Conservation (phyloP, 2,329 filamentous ascomycete species). For the Alternaria panax region DNA sequence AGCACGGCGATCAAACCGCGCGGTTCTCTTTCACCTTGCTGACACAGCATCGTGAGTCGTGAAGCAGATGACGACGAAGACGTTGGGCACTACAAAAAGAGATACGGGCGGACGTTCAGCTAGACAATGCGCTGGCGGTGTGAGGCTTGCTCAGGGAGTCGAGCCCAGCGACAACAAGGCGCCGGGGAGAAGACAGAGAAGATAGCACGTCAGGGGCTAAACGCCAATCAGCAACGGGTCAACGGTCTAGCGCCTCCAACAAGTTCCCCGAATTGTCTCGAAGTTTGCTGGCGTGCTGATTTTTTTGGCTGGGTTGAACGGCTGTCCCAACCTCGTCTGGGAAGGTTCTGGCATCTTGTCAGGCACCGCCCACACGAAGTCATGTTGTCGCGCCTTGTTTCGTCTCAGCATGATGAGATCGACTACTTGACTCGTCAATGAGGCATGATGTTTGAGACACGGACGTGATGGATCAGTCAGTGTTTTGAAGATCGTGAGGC, state of each 20-base stretch:
- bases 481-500: constrained; percentile 21
- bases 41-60: not conserved
- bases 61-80: constrained; percentile 6
- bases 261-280: constrained; percentile 37
- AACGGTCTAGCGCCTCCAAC: constrained; percentile 32
- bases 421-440: constrained; percentile 18
- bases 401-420: constrained; percentile 11
- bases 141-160: constrained; percentile 33
- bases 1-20: constrained; percentile 18
- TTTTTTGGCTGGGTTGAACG: constrained; percentile 27
- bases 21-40: not conserved
- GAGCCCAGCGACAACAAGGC: constrained; percentile 20
- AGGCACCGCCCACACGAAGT: constrained; percentile 17
- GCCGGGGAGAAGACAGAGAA: constrained; percentile 12
- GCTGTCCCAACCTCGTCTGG: constrained; percentile 25
- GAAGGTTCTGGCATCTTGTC: constrained; percentile 9
- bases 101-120: constrained; percentile 20
- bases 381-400: constrained; percentile 23
- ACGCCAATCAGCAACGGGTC: constrained; percentile 38
- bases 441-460: constrained; percentile 10
- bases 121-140: constrained; percentile 38
- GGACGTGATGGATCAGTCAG: constrained; percentile 16
- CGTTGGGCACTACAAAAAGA: constrained; percentile 16
- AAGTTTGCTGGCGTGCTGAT: constrained; percentile 20
- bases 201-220: constrained; percentile 25